These are phyloP conservation scores for Trichomonascaceae sp. DNA, from an alignment of 1,139 yeast genomes.

Conservation along the genomic window DNA sequence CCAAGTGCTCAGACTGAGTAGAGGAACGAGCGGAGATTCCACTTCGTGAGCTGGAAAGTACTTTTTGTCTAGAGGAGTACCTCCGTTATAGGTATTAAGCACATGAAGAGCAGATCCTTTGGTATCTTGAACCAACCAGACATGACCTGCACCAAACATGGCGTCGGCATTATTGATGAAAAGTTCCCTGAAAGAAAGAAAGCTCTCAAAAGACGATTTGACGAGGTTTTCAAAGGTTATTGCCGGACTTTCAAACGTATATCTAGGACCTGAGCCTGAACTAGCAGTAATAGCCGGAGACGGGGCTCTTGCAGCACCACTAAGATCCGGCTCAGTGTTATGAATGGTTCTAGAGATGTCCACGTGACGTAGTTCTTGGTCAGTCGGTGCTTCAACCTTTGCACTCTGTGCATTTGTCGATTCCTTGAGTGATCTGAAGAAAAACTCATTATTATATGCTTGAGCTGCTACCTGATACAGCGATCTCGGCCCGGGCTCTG, in stretches of 20 bases:
- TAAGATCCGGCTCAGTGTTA: conserved; percentile 14
- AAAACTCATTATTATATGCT: conserved; percentile 86
- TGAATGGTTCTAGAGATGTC: conserved; percentile 20
- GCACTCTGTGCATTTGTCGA: conserved; percentile 26
- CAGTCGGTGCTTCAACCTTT: conserved; percentile 9
- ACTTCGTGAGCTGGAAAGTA: conserved; percentile 33
- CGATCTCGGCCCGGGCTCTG: conserved; percentile 23
- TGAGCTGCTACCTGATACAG: conserved; percentile 82
- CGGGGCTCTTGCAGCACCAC: conserved; percentile 3
- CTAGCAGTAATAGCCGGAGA: conserved; percentile 8
- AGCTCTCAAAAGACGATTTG: conserved; percentile 33
- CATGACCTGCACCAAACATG: conserved; percentile 77
- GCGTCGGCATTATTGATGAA: conserved; percentile 55
- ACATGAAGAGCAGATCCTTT: conserved; percentile 41
- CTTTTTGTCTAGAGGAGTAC: conserved; percentile 63
- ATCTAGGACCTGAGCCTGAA: not conserved
- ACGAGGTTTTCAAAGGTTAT: conserved; percentile 22
- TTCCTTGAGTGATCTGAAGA: conserved; percentile 49
- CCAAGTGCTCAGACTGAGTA: conserved; percentile 78
- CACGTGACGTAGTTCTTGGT: conserved; percentile 15
- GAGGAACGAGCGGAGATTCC: conserved; percentile 46
- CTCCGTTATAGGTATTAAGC: conserved; percentile 71
- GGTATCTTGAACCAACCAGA: conserved; percentile 62
- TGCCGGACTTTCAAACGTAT: conserved; percentile 3
- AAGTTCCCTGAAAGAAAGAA: conserved; percentile 51